Conservation (phyloP, 148 eudicot genomes). For the Chenopodium album region DNA sequence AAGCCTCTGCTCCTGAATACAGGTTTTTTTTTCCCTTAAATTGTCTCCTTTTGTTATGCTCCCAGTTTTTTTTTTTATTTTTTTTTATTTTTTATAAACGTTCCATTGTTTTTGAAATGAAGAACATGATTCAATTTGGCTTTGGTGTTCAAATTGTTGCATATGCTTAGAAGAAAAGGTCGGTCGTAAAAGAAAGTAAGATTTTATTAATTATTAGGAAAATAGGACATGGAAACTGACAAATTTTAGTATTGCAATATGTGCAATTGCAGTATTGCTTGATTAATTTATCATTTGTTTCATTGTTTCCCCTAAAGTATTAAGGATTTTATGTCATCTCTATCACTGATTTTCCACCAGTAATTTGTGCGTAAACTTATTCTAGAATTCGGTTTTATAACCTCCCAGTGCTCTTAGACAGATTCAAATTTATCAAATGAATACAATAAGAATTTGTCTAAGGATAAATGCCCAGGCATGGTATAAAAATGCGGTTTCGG, state of each 20-base stretch:
- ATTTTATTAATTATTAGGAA: too few relatives aligned
- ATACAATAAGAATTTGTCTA: background rate
- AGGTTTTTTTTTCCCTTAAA: slow-evolving; percentile 37
- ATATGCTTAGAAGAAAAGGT: background rate
- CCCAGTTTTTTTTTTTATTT: background rate
- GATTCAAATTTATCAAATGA: background rate
- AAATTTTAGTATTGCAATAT: too few relatives aligned
- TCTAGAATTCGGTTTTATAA: background rate
- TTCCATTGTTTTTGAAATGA: background rate
- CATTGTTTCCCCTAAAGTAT: background rate
- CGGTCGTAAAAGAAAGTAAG: background rate
- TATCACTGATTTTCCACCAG: background rate
- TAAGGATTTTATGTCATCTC: background rate
- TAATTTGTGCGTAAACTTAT: background rate
- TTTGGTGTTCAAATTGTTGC: background rate
- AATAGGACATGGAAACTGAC: too few relatives aligned
- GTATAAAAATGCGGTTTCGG: too few relatives aligned
- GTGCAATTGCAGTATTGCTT: background rate
- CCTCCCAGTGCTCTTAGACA: background rate
- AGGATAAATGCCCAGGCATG: too few relatives aligned
- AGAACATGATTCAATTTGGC: background rate
- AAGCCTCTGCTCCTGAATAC: slow-evolving; percentile 97
- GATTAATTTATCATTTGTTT: background rate
- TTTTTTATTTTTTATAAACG: background rate
- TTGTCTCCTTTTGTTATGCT: background rate